Percentiles rank a stretch among this genome's conserved stretches.
Evolutionary conservation across 768 basidiomycete species (phyloP).

Genomic region (Boletus speciosus): DNA sequence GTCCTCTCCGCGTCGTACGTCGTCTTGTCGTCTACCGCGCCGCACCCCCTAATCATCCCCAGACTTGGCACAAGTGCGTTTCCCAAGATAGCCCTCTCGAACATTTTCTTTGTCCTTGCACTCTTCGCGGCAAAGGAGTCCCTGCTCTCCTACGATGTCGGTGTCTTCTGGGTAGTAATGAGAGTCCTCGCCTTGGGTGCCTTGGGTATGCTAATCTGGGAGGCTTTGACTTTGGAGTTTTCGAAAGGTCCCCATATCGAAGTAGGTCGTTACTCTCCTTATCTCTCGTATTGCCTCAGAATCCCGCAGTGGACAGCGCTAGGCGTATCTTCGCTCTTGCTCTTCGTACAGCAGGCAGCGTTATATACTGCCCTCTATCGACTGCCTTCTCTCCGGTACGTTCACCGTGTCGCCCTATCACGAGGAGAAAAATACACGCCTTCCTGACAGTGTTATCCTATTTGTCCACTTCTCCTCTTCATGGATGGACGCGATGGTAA

Average conservation of each 20-base stretch:
- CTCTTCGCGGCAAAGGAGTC: constrained; percentile 65
- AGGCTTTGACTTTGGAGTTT: constrained; percentile 50
- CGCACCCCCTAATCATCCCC: constrained; percentile 1
- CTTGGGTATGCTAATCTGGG: constrained; percentile 62
- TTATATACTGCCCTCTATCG: constrained; percentile 68
- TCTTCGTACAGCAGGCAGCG: constrained; percentile 66
- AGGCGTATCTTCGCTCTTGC: constrained; percentile 60
- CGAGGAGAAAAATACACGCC: neutral
- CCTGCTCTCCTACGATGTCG: constrained; percentile 61
- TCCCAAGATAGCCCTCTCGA: constrained; percentile 55
- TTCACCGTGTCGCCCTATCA: neutral
- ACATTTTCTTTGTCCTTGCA: constrained; percentile 60
- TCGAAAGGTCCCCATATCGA: constrained; percentile 55
- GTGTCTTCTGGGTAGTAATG: constrained; percentile 75
- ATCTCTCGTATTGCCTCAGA: constrained; percentile 9
- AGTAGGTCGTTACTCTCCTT: constrained; percentile 38
- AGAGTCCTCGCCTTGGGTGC: constrained; percentile 70
- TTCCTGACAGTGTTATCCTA: constrained; percentile 54
- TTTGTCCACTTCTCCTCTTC: constrained; percentile 67
- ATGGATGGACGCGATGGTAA: constrained; percentile 58
- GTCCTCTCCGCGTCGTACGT: constrained; percentile 55
- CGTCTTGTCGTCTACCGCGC: neutral
- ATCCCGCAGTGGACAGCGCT: constrained; percentile 63
- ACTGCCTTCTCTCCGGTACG: constrained; percentile 64
- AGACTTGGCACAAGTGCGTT: constrained; percentile 54